These are phyloP conservation scores for Jaltomata sinuosa DNA, from an alignment of 257 asterid species.

Conservation along the genomic window DNA sequence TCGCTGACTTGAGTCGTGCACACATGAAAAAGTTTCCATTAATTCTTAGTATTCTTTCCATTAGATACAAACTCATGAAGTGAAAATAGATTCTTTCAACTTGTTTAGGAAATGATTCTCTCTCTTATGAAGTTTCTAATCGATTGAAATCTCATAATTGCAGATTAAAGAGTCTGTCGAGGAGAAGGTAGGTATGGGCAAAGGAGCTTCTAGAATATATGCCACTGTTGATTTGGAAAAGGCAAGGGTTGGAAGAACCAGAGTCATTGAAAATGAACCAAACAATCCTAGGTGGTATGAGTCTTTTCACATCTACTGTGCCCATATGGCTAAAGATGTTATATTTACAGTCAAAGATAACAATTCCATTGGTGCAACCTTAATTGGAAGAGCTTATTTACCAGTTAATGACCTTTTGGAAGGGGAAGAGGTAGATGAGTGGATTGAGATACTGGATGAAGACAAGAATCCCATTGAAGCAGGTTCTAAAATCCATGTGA, in stretches of 20 bases:
- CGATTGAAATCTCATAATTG: slow-evolving; percentile 11
- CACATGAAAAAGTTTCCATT: background rate
- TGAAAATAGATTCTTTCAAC: background rate
- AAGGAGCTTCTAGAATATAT: slow-evolving; percentile 71
- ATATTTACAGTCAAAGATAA: slow-evolving; percentile 84
- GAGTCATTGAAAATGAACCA: slow-evolving; percentile 58
- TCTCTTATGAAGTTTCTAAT: background rate
- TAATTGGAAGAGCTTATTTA: slow-evolving; percentile 82
- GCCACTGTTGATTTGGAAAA: slow-evolving; percentile 78
- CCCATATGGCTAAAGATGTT: slow-evolving; percentile 60
- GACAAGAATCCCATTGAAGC: slow-evolving; percentile 55
- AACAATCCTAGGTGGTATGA: slow-evolving; percentile 72
- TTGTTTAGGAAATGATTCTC: background rate
- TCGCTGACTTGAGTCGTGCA: background rate
- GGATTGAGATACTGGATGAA: slow-evolving; percentile 74
- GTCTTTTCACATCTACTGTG: slow-evolving; percentile 87
- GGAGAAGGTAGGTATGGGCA: slow-evolving; percentile 76
- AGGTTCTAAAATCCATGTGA: slow-evolving; percentile 84
- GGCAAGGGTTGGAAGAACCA: slow-evolving; percentile 85
- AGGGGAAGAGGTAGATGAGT: slow-evolving; percentile 72
- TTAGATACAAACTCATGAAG: background rate
- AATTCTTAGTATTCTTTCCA: background rate
- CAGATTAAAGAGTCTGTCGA: slow-evolving; percentile 52
- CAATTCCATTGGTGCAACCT: slow-evolving; percentile 88
- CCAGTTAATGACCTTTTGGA: slow-evolving; percentile 67